These are phyloP conservation scores for Cladobotryum protrusum DNA, from an alignment of 2,329 filamentous ascomycete species.

Conservation along the genomic window DNA sequence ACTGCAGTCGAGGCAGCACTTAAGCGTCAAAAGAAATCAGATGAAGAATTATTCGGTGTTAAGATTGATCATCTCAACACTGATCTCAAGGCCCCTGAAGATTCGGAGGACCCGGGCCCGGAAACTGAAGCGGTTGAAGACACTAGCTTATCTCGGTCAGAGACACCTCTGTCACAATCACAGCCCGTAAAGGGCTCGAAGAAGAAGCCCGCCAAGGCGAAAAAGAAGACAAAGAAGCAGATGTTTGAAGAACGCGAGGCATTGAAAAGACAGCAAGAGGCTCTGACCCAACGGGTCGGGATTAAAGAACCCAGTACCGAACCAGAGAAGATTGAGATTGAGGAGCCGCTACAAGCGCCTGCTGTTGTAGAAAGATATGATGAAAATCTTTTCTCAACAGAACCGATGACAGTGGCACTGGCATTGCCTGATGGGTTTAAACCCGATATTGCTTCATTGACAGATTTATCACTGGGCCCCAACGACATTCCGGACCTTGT, in stretches of 20 bases:
- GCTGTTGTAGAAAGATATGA: conserved; percentile 45
- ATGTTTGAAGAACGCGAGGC: conserved; percentile 62
- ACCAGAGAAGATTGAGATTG: conserved; percentile 23
- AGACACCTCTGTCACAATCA: conserved; percentile 39
- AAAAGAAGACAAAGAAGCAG: conserved; percentile 76
- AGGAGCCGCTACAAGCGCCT: conserved; percentile 21
- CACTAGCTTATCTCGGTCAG: conserved; percentile 37
- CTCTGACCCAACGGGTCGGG: conserved; percentile 28
- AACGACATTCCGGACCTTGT: conserved; percentile 44
- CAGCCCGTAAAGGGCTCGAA: conserved; percentile 44
- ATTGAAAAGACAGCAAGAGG: conserved; percentile 50
- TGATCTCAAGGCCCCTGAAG: conserved; percentile 40
- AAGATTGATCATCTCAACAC: conserved; percentile 48
- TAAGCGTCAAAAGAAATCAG: conserved; percentile 74
- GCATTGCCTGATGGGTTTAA: conserved; percentile 38
- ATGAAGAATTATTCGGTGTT: conserved; percentile 71
- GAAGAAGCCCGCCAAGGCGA: conserved; percentile 51
- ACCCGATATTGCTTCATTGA: conserved; percentile 41
- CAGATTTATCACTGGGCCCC: conserved; percentile 35
- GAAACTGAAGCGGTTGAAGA: conserved; percentile 41
- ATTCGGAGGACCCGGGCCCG: conserved; percentile 45
- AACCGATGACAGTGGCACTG: conserved; percentile 39
- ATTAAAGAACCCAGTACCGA: conserved; percentile 37
- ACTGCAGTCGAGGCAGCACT: conserved; percentile 59
- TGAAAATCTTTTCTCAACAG: conserved; percentile 44